A percentile compares a stretch with the other conserved stretches of the same genome.
Evolutionary conservation across 2,329 filamentous ascomycete species (phyloP).

Genomic region (Beauveria brongniartii): DNA sequence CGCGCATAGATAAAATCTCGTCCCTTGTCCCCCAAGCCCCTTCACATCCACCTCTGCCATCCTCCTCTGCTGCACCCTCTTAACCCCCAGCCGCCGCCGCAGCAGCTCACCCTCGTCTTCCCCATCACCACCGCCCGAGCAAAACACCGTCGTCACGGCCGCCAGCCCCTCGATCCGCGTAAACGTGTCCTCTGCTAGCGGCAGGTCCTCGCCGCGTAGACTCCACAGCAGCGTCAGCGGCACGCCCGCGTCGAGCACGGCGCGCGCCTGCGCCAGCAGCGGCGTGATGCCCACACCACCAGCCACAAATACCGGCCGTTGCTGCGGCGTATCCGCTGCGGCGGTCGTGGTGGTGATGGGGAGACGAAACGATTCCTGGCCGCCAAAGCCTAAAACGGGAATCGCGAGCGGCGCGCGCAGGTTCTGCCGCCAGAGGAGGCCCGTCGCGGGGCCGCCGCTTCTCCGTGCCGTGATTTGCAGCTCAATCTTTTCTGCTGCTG

Average conservation of each 20-base stretch:
- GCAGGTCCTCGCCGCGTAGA: conserved; percentile 51
- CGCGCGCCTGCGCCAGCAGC: conserved; percentile 57
- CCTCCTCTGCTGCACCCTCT: conserved; percentile 28
- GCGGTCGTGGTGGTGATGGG: conserved; percentile 8
- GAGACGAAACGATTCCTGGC: conserved; percentile 40
- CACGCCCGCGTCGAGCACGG: conserved; percentile 30
- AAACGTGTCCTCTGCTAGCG: conserved; percentile 54
- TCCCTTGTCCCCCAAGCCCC: conserved; percentile 27
- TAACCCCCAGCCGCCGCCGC: conserved; percentile 26
- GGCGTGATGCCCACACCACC: conserved; percentile 81
- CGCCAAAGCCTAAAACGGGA: conserved; percentile 65
- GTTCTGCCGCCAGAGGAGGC: conserved; percentile 53
- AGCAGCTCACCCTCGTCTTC: conserved; percentile 22
- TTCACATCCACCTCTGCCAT: conserved; percentile 35
- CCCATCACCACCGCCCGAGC: conserved; percentile 44
- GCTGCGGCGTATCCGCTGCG: conserved; percentile 12
- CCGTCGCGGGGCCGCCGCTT: conserved; percentile 58
- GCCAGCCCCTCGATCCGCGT: conserved; percentile 42
- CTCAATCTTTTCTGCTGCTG: conserved; percentile 23
- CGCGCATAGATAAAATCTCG: conserved; percentile 45
- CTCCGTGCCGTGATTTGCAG: conserved; percentile 67
- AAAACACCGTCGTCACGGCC: conserved; percentile 48
- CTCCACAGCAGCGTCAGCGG: conserved; percentile 60
- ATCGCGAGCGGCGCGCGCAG: conserved; percentile 49
- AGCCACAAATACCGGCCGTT: conserved; percentile 54